A percentile compares a stretch with the other conserved stretches of the same genome.
These are phyloP conservation scores for Anthoceros angustus DNA, from an alignment of 225 moss, liverwort and hornwort genomes.

Conservation along the genomic window DNA sequence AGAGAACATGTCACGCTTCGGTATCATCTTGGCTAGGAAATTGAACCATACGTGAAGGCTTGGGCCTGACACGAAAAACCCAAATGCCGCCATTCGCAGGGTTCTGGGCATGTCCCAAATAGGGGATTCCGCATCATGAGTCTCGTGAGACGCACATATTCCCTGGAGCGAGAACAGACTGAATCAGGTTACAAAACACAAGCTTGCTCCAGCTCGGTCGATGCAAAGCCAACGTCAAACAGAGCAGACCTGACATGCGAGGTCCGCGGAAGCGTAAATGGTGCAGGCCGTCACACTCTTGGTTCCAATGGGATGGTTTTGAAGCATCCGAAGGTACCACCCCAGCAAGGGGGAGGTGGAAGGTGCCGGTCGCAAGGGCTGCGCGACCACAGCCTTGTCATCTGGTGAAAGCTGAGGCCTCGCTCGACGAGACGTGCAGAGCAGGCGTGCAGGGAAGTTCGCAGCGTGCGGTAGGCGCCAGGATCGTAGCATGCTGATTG, in stretches of 20 bases:
- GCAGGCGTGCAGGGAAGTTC: too few relatives aligned
- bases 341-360: slow-evolving; percentile 5
- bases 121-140: slow-evolving; percentile 14
- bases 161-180: not conserved
- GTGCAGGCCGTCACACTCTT: slow-evolving; percentile 48
- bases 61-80: slow-evolving; percentile 56
- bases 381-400: too few relatives aligned
- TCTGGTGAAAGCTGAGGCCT: too few relatives aligned
- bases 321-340: slow-evolving; percentile 42
- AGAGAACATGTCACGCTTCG: slow-evolving; percentile 34
- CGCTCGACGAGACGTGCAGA: too few relatives aligned
- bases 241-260: slow-evolving; percentile 35
- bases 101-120: slow-evolving; percentile 37
- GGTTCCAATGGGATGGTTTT: slow-evolving; percentile 38
- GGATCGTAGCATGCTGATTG: too few relatives aligned
- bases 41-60: slow-evolving; percentile 46
- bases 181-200: too few relatives aligned
- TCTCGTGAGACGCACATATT: not conserved
- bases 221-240: too few relatives aligned
- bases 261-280: slow-evolving; percentile 41
- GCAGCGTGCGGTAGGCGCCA: too few relatives aligned
- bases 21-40: slow-evolving; percentile 27
- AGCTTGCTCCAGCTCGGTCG: too few relatives aligned
- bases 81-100: slow-evolving; percentile 44
- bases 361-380: too few relatives aligned